phyloP scores from a whole-genome alignment of 345 rosid genomes.

The Carallia pectinifolia region DNA sequence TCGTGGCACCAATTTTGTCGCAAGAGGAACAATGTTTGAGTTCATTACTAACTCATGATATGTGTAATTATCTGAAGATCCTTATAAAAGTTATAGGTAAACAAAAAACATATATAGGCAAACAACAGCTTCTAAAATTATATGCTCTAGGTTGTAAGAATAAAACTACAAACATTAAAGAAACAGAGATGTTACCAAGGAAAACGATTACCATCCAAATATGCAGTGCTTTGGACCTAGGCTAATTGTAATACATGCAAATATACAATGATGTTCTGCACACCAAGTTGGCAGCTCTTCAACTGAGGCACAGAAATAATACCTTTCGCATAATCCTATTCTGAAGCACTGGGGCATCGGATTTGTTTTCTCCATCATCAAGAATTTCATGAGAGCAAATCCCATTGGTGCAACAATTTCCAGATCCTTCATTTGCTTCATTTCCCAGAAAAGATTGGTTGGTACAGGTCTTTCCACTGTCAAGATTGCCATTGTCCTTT shows the following conservation, averaged over 20 bases:
- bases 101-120: not conserved
- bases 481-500: constrained; percentile 32
- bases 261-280: constrained; percentile 1
- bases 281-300: not conserved
- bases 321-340: constrained; percentile 82
- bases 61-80: not conserved
- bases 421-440: constrained; percentile 39
- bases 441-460: constrained; percentile 32
- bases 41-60: not conserved
- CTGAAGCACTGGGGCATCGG: constrained; percentile 25
- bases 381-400: constrained; percentile 95
- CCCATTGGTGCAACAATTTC: constrained; percentile 47
- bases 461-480: constrained; percentile 31
- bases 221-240: constrained; percentile 7
- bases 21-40: not conserved
- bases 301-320: not conserved
- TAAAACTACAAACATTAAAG: not conserved
- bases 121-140: not conserved
- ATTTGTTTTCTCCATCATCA: constrained; percentile 45
- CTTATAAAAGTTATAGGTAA: not conserved
- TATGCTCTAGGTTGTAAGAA: not conserved
- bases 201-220: constrained; percentile 7
- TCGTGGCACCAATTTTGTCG: constrained; percentile 6
- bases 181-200: constrained; percentile 16
- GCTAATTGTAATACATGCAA: constrained; percentile 9